Evolutionary conservation across 2,329 filamentous ascomycete genomes (phyloP).

Genomic region (Botrytis byssoidea): DNA sequence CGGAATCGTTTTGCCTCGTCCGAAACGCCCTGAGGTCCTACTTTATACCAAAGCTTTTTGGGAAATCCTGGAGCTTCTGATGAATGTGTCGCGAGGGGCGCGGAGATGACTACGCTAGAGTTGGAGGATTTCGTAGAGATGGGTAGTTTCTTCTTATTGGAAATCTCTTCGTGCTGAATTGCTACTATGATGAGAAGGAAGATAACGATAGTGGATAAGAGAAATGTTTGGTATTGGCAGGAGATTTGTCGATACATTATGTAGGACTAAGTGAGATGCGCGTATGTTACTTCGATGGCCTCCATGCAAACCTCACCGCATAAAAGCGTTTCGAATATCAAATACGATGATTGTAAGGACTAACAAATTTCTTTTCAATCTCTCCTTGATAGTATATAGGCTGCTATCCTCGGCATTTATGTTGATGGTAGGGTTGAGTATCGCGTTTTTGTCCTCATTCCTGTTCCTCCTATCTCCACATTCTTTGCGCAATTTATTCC

Average conservation of each 20-base stretch:
- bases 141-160: not conserved
- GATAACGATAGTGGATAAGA: not conserved
- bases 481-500: not conserved
- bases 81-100: not conserved
- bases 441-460: slow-evolving; percentile 27
- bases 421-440: not conserved
- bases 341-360: not conserved
- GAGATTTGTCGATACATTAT: not conserved
- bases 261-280: not conserved
- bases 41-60: slow-evolving; percentile 43
- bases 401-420: not conserved
- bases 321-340: rapidly evolving
- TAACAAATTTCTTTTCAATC: not conserved
- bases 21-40: slow-evolving; percentile 41
- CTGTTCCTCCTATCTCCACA: not conserved
- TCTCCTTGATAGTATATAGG: not conserved
- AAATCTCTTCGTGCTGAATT: not conserved
- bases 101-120: not conserved
- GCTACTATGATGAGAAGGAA: not conserved
- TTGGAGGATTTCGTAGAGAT: not conserved
- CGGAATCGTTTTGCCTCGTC: slow-evolving; percentile 38
- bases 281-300: not conserved
- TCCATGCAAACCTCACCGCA: too few relatives aligned
- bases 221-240: not conserved
- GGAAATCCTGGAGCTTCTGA: slow-evolving; percentile 22